phyloP scores from a whole-genome alignment of 163 green algal species.

The Scenedesmus sp. region DNA sequence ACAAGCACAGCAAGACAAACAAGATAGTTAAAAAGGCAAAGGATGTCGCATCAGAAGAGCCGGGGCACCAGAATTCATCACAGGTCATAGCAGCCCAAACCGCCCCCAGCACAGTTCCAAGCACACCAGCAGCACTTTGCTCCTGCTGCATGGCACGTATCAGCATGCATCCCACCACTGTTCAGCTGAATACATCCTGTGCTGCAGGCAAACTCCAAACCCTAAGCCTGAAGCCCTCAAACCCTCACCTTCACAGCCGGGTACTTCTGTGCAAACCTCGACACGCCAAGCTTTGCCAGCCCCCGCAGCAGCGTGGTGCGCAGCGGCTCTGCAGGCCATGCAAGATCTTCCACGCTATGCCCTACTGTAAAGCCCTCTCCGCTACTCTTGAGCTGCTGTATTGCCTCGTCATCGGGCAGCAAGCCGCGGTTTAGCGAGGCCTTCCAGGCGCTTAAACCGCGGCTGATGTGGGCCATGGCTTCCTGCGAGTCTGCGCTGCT shows the following conservation, averaged over 20 bases:
- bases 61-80: too few relatives aligned
- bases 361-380: slow-evolving; percentile 54
- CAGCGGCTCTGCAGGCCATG: slow-evolving; percentile 83
- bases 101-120: too few relatives aligned
- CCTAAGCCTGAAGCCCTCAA: neutral
- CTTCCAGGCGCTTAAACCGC: slow-evolving; percentile 77
- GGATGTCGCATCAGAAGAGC: too few relatives aligned
- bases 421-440: slow-evolving; percentile 75
- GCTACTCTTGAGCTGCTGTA: slow-evolving; percentile 73
- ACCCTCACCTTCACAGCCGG: slow-evolving; percentile 65
- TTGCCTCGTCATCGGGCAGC: slow-evolving; percentile 79
- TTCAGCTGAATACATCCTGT: too few relatives aligned
- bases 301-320: slow-evolving; percentile 67
- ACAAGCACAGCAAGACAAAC: neutral
- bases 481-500: slow-evolving; percentile 54
- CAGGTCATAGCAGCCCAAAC: too few relatives aligned
- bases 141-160: too few relatives aligned
- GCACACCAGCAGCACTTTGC: too few relatives aligned
- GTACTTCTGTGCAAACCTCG: slow-evolving; percentile 85
- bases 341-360: slow-evolving; percentile 55
- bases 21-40: neutral
- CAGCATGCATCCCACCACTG: too few relatives aligned
- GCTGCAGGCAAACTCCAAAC: too few relatives aligned
- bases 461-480: slow-evolving; percentile 69
- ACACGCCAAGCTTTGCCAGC: slow-evolving; percentile 77